Conservation (phyloP, 306 rosid genomes). For the Aeschynomene evenia region DNA sequence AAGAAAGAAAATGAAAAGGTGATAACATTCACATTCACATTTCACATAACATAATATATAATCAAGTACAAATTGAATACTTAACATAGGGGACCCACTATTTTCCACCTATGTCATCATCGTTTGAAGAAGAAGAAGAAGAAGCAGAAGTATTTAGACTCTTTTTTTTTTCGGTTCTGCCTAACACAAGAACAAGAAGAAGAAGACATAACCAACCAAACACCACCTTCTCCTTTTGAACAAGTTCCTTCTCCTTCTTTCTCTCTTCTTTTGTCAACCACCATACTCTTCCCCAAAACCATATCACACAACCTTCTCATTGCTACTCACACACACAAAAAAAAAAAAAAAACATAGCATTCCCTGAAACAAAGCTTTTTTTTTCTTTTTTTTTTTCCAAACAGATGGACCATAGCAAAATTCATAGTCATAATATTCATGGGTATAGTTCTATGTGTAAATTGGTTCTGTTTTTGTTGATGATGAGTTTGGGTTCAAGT, state of each 20-base stretch:
- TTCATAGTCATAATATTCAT: background rate
- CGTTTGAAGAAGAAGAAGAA: too few relatives aligned
- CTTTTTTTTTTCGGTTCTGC: background rate
- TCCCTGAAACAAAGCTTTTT: too few relatives aligned
- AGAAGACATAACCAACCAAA: background rate
- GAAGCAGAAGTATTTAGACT: background rate
- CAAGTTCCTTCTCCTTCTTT: background rate
- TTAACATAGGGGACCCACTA: background rate
- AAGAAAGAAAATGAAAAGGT: background rate
- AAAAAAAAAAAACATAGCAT: background rate
- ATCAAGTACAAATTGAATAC: background rate
- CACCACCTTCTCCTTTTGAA: background rate
- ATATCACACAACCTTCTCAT: background rate
- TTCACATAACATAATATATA: too few relatives aligned
- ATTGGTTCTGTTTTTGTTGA: background rate
- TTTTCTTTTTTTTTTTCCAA: too few relatives aligned
- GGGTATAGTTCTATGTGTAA: background rate
- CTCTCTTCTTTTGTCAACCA: background rate
- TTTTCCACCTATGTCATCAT: background rate
- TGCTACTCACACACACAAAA: background rate
- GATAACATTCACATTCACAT: background rate
- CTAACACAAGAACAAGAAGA: background rate
- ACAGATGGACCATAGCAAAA: conserved; percentile 30
- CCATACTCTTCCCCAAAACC: background rate
- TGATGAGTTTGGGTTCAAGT: conserved; percentile 22